These are phyloP conservation scores for Fusarium nurragi DNA, from an alignment of 2,329 filamentous ascomycete genomes.

Conservation along the genomic window DNA sequence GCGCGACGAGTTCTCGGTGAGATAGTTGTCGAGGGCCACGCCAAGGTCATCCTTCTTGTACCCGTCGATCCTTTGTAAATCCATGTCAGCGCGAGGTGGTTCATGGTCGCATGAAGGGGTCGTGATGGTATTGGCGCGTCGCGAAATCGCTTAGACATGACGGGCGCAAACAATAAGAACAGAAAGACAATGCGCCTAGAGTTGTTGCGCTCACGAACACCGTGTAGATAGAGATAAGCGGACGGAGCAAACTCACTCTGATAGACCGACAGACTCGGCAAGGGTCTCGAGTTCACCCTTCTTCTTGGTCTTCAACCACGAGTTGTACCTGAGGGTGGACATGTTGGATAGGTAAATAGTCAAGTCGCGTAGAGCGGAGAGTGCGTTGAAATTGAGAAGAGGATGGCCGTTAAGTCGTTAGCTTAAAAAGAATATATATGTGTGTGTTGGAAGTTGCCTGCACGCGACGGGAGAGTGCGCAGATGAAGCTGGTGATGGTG, in stretches of 20 bases:
- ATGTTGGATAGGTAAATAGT: slow-evolving; percentile 26
- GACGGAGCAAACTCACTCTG: slow-evolving; percentile 67
- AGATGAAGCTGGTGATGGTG: slow-evolving; percentile 29
- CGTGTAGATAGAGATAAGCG: neutral
- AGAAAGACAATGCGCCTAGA: slow-evolving; percentile 13
- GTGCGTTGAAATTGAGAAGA: neutral
- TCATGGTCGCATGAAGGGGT: slow-evolving; percentile 15
- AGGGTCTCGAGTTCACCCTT: slow-evolving; percentile 82
- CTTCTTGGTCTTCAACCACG: slow-evolving; percentile 83
- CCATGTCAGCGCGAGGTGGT: slow-evolving; percentile 31
- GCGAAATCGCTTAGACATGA: slow-evolving; percentile 28
- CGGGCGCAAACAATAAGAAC: slow-evolving; percentile 30
- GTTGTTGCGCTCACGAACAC: neutral
- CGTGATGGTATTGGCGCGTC: slow-evolving; percentile 28
- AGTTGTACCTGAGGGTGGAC: slow-evolving; percentile 57
- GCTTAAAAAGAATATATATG: neutral
- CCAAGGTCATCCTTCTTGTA: slow-evolving; percentile 85
- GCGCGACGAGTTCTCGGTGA: slow-evolving; percentile 73
- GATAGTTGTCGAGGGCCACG: slow-evolving; percentile 74
- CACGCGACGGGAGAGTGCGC: slow-evolving; percentile 2
- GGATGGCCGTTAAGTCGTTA: neutral
- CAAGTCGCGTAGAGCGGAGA: slow-evolving; percentile 44
- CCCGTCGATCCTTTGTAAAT: slow-evolving; percentile 67
- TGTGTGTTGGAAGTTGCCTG: neutral
- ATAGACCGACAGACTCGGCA: slow-evolving; percentile 74